Base-by-base conservation (phyloP, 441 rosid species). In the Melastoma candidum region DNA sequence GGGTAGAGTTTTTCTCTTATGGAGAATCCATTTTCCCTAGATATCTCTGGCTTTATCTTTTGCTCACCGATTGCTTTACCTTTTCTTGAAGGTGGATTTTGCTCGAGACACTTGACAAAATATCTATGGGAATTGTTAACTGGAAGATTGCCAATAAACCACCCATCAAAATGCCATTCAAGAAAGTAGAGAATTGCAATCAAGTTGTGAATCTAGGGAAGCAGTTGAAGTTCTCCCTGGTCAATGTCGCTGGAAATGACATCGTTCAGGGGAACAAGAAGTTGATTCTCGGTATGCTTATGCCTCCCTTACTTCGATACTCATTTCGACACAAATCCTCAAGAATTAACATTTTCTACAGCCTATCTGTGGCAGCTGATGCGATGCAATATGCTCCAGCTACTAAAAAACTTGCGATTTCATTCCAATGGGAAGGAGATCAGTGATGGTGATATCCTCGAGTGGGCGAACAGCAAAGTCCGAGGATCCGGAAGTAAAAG, bases 331-430 rank as follows among this genome's bases (percentile, higher is more conserved):
- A 32, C 8, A 52, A 52, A 26, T 52, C 43, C 44, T 32, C 47
- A 48, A 7, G 13, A 25, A 54, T 63, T 1, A 26, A 14, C 50
- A 12, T 24, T 9, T 55, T 17, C 60, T 66, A 4, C 80, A 81
- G 93, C 93, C 59, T 84, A 73, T 67, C 58, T 84, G 58, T 81
- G 88, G 93, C 93, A 84, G 53, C 67, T 81, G 74, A 84, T 84
- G 93, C 77, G 93, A 73, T 81, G 48, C 71, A 81, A 81, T 68
- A 80, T 79, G 67, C 76, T 84, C 63, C 93, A 84, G 76, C 93
- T 84, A 44, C 74, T 81, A 32, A 77, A 70, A 74, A 76, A 81
- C 73, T 70, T 84, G 73, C 77, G 93, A 70, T 79, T 70, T 46
- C 86, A 82, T 68, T 76, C 88, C 51, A 74, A 71, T 61, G 86